These are phyloP conservation scores for Metschnikowia santaceciliae DNA, from an alignment of 805 yeast species.

Conservation along the genomic window DNA sequence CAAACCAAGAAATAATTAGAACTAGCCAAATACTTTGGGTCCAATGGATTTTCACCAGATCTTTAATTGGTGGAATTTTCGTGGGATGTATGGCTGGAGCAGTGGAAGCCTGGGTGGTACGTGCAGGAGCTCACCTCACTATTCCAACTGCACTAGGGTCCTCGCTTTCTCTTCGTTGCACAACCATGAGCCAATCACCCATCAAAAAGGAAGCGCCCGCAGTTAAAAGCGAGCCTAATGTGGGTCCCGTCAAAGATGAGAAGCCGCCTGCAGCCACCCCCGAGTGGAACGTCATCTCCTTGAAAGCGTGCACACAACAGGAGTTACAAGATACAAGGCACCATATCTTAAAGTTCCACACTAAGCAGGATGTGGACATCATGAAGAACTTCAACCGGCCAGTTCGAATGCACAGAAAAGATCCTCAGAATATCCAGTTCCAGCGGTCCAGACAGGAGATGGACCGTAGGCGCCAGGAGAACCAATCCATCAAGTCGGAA, in stretches of 20 bases:
- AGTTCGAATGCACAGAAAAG: slow-evolving; percentile 85
- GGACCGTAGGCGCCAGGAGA: slow-evolving; percentile 47
- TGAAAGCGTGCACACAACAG: slow-evolving; percentile 67
- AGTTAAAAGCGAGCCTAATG: slow-evolving; percentile 23
- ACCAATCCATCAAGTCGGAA: slow-evolving; percentile 22
- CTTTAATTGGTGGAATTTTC: too few species aligned
- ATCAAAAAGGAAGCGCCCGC: slow-evolving; percentile 25
- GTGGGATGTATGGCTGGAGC: too few species aligned
- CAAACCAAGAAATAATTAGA: too few species aligned
- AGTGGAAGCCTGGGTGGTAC: neutral
- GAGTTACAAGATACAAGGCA: slow-evolving; percentile 71
- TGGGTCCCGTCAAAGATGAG: slow-evolving; percentile 3
- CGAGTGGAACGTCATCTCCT: slow-evolving; percentile 51
- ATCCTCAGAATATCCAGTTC: slow-evolving; percentile 86
- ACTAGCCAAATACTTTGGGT: too few species aligned
- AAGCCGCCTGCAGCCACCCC: slow-evolving; percentile 2
- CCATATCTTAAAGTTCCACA: slow-evolving; percentile 79
- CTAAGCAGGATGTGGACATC: slow-evolving; percentile 70
- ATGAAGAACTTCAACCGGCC: slow-evolving; percentile 71
- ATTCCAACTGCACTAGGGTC: neutral
- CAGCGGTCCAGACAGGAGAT: slow-evolving; percentile 76
- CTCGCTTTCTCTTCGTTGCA: slow-evolving; percentile 6
- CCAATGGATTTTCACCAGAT: too few species aligned
- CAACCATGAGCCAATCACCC: slow-evolving; percentile 25
- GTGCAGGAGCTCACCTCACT: slow-evolving; percentile 2